These are phyloP conservation scores for Gossypium herbaceum DNA, from an alignment of 345 rosid species.

Conservation along the genomic window DNA sequence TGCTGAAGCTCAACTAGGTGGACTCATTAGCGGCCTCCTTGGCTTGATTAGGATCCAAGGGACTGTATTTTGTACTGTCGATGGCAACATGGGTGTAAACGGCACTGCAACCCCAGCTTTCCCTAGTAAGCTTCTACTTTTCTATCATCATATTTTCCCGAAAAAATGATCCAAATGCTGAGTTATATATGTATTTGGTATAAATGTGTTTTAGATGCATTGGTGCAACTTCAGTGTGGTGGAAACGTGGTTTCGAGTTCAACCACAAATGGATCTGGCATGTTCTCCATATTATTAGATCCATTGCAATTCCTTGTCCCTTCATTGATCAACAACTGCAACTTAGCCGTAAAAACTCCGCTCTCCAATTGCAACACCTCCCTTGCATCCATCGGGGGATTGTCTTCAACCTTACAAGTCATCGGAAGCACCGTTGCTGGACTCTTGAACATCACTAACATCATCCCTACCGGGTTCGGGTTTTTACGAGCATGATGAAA, in stretches of 20 bases:
- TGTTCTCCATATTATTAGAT: slow-evolving; percentile 36
- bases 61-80: slow-evolving; percentile 41
- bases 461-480: slow-evolving; percentile 44
- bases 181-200: neutral
- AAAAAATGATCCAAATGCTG: neutral
- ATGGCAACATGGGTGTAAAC: slow-evolving; percentile 34
- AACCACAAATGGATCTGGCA: slow-evolving; percentile 39
- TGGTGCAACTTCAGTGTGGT: slow-evolving; percentile 49
- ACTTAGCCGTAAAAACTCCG: slow-evolving; percentile 46
- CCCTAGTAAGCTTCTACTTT: slow-evolving; percentile 33
- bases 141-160: neutral
- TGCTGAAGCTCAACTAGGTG: slow-evolving; percentile 53
- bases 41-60: slow-evolving; percentile 47
- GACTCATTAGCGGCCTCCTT: slow-evolving; percentile 27
- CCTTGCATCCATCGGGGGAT: slow-evolving; percentile 35
- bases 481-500: slow-evolving; percentile 9
- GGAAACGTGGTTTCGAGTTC: slow-evolving; percentile 40
- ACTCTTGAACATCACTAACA: slow-evolving; percentile 31
- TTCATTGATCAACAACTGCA: slow-evolving; percentile 37
- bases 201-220: slow-evolving; percentile 35
- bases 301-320: slow-evolving; percentile 39
- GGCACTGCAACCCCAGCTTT: slow-evolving; percentile 42
- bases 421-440: slow-evolving; percentile 40
- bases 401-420: slow-evolving; percentile 39
- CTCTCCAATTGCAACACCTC: slow-evolving; percentile 50